Conservation (phyloP, 805 yeast species). For the Myxozyma sirexii region DNA sequence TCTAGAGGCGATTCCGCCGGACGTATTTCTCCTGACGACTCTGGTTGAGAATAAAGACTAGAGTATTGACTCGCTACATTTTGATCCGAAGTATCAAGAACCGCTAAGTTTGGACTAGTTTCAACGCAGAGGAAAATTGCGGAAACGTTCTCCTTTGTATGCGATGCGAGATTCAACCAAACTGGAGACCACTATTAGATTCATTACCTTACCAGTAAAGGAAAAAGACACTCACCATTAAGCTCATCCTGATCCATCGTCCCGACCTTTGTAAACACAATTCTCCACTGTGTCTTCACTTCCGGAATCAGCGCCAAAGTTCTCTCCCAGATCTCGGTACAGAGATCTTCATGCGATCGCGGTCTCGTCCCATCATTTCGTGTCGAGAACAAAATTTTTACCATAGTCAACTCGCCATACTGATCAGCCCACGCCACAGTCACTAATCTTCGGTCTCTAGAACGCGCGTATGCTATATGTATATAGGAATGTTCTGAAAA, state of each 20-base stretch:
- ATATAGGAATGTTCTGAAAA: conserved; percentile 72
- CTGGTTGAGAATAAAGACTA: conserved; percentile 20
- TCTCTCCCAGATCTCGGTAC: conserved; percentile 42
- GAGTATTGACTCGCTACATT: conserved; percentile 8
- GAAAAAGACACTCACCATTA: conserved; percentile 14
- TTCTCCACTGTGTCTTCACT: conserved; percentile 41
- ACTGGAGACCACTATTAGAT: conserved; percentile 2
- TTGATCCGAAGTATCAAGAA: conserved; percentile 20
- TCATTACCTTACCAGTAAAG: background rate
- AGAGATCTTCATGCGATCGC: conserved; percentile 40
- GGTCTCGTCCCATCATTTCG: conserved; percentile 33
- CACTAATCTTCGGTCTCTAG: conserved; percentile 80
- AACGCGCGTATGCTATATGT: conserved; percentile 83
- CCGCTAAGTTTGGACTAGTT: conserved; percentile 27
- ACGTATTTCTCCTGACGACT: conserved; percentile 9
- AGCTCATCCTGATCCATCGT: conserved; percentile 42
- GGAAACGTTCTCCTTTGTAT: conserved; percentile 13
- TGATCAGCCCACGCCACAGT: conserved; percentile 91
- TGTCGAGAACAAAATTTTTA: conserved; percentile 52
- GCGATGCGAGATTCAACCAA: conserved; percentile 32
- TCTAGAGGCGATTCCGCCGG: conserved; percentile 41
- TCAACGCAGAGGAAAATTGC: conserved; percentile 25
- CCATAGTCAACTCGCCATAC: conserved; percentile 62
- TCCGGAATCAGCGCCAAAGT: conserved; percentile 36
- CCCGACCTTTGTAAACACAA: conserved; percentile 44